phyloP scores from a whole-genome alignment of 1,284 basidiomycete genomes.

The Xerocomus nothofagi region DNA sequence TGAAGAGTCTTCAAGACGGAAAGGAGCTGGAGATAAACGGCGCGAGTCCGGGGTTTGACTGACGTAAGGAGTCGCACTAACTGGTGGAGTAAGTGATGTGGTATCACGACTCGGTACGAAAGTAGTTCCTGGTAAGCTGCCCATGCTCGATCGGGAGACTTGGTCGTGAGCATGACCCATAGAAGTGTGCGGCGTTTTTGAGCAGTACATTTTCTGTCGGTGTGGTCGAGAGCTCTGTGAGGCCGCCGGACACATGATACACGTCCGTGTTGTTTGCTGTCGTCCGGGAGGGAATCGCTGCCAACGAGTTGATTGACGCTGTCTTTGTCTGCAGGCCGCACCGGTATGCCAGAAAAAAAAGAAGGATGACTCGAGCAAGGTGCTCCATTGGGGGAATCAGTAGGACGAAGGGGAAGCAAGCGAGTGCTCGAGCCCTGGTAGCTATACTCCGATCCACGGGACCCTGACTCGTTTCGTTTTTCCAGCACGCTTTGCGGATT shows the following conservation, averaged over 20 bases:
- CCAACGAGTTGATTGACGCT: conserved; percentile 7
- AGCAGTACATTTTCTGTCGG: conserved; percentile 19
- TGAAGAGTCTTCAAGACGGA: conserved; percentile 60
- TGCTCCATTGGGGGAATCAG: neutral
- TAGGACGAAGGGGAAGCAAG: neutral
- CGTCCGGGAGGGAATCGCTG: conserved; percentile 3
- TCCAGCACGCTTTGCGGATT: neutral
- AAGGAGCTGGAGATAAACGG: conserved; percentile 59
- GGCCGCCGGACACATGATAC: neutral
- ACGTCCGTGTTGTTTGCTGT: neutral
- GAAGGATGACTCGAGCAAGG: neutral
- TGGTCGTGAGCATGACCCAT: conserved; percentile 37
- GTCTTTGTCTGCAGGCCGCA: conserved; percentile 1
- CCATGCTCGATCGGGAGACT: conserved; percentile 56
- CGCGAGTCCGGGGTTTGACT: conserved; percentile 54
- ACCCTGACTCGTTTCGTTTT: conserved; percentile 1
- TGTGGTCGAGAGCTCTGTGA: neutral
- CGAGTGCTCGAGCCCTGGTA: neutral
- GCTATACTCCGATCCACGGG: neutral
- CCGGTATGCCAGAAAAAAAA: neutral
- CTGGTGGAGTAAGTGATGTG: conserved; percentile 57
- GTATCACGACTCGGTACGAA: conserved; percentile 38
- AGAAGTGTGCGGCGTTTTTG: conserved; percentile 28
- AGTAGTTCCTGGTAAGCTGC: conserved; percentile 51
- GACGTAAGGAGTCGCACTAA: conserved; percentile 55